Evolutionary conservation across 768 basidiomycete genomes (phyloP), one percentile per base, ranked within the genome.

Genomic region (Pluteus cervinus): DNA sequence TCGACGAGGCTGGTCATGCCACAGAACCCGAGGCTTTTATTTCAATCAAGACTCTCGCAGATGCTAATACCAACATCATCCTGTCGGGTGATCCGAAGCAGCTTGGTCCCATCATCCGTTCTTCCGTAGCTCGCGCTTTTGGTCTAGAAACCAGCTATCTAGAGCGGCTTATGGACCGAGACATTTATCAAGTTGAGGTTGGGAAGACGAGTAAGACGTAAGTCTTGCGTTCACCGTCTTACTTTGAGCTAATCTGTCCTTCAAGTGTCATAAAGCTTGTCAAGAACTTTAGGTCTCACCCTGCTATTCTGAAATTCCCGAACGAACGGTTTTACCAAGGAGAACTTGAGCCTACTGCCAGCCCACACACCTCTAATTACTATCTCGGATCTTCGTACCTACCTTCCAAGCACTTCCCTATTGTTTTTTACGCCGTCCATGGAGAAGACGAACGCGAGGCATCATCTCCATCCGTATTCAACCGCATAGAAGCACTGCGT

Each of bases 1-100:
- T 81, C 7, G 81, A 86, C 45, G 81, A 86, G 50, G 81, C 81
- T 0, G 81, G 79, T 0, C 81, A 86, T 47, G 79, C 80, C 2
- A 78, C 75, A 0, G 82, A 86, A 52, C 78, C 81, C 0, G 81
- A 84, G 51, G 65, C 66, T 0, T 76, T 81, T 55, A 65, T 81
- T 11, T 60, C 73, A 0, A 71, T 84, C 57, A 78, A 78, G 57
- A 75, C 73, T 1, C 64, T 81, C 54, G 73, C 76, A 0, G 63
- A 71, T 37, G 52, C 51, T 4, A 38, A 47, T 0, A 85, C 81
- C 0, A 79, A 75, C 33, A 55, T 85, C 17, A 53, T 85, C 3
- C 61, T 86, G 0, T 73, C 79, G 1, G 82, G 83, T 0, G 83
- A 86, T 47, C 81, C 75, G 0, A 80, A 78, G 55, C 83, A 85